Evolutionary conservation across 2,329 filamentous ascomycete genomes (phyloP).

Genomic region (Fusarium lateritium): DNA sequence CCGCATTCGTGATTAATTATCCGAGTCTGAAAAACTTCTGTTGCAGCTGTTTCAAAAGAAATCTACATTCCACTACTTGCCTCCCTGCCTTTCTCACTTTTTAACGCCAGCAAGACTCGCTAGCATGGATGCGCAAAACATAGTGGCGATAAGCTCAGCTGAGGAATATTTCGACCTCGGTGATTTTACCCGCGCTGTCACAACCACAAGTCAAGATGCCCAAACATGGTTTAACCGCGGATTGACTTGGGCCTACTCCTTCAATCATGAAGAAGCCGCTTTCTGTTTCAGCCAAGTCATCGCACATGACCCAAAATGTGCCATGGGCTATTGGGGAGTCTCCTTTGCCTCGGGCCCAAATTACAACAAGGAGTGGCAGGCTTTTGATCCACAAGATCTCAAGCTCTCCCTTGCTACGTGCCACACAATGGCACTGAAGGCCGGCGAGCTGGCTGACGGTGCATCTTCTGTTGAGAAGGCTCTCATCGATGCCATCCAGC

Average conservation of each 20-base stretch:
- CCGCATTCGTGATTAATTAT: too few relatives aligned
- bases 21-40: too few relatives aligned
- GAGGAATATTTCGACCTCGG: not conserved
- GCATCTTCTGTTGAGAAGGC: not conserved
- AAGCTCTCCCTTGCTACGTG: not conserved
- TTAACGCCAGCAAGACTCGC: too few relatives aligned
- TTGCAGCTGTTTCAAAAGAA: too few relatives aligned
- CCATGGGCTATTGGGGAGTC: constrained; percentile 78
- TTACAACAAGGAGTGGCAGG: constrained; percentile 81
- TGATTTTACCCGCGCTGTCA: not conserved
- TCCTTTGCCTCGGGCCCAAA: constrained; percentile 81
- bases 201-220: not conserved
- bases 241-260: constrained; percentile 78
- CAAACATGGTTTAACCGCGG: constrained; percentile 81
- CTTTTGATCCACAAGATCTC: constrained; percentile 73
- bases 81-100: too few relatives aligned
- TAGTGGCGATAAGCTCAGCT: too few relatives aligned
- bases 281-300: constrained; percentile 72
- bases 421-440: not conserved
- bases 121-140: too few relatives aligned
- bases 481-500: not conserved
- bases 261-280: constrained; percentile 78
- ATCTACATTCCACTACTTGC: too few relatives aligned
- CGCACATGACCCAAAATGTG: constrained; percentile 64
- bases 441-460: not conserved